Evolutionary conservation across 441 rosid species (phyloP), one percentile per base, ranked within the genome.

Genomic region (Macaranga tanarius): DNA sequence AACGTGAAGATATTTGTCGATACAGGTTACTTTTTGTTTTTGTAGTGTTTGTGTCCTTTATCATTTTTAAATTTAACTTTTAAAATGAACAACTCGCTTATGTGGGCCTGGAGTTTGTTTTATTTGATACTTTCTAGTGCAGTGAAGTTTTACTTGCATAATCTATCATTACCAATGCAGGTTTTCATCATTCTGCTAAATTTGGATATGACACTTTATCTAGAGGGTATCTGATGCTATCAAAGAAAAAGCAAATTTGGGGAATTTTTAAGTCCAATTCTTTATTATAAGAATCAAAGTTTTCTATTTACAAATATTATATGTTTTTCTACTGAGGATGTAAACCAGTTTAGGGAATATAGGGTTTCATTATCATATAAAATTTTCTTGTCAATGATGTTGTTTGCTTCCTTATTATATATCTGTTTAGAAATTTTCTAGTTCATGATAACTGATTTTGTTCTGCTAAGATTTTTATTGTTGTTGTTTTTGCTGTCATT

Each of bases 1-100:
- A 93, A 91, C 88, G 93, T 95, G 98, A 95, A 95, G 86, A 90
- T 95, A 84, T 93, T 95, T 86, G 99, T 95, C 75, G 97, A 94
- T 88, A 88, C 97, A 90, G 99, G 99, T 95, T 73, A 61, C 68
- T 73, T 76, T 42, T 74, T 69, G 61, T 62, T 50, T 68, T 45
- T 50, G 40, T 47, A 20, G 20, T 57, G 15, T 51, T 20, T 52
- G 44, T 63, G 28, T 23, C 2, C 51, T 31, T 67, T 40, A 38
- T 40, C 11, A 23, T 44, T 48, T 65, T 13, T 74, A 12, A 7
- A 42, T 0, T 65, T 65, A 34, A 10, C 8, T 59, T 65, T 10
- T 7, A 48, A 54, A 22, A 55, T 56, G 28, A 63, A 60, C 1
- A 40, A 19, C 38, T 31, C 17, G 40, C 42, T 67, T 22, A 22